Base-by-base conservation (phyloP, 2,329 filamentous ascomycete species). In the Aspergillus pseudoviridinutans region DNA sequence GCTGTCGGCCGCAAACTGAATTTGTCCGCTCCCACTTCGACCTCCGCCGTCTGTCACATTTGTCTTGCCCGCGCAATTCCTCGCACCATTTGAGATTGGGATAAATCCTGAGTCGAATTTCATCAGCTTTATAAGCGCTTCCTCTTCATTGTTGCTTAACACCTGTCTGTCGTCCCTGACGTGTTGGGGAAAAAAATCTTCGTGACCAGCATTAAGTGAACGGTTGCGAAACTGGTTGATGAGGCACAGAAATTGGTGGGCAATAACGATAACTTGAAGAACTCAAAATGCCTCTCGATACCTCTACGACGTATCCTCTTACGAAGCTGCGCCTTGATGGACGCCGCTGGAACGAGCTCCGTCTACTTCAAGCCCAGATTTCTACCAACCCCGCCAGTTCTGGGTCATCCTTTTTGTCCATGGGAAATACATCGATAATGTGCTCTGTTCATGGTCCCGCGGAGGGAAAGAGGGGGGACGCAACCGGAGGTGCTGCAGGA, bases 381-480 rank as follows among this genome's bases (percentile, higher is more conserved):
- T 90, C 89, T 61, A 97, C 92, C 1, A 94, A 97, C 76, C 88
- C 92, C 59, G 89, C 92, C 51, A 92, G 92, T 55, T 94, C 97
- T 67, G 94, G 94, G 38, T 96, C 90, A 49, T 91, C 89, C 60
- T 96, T 96, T 76, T 86, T 97, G 58, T 91, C 96, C 73, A 96
- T 96, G 88, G 94, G 94, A 67, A 96, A 97, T 77, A 99, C 94
- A 24, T 94, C 96, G 72, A 88, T 99, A 66, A 90, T 97, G 77
- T 97, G 93, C 76, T 91, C 92, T 25, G 87, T 99, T 50, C 86
- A 87, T 1, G 94, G 94, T 0, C 94, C 94, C 0, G 86, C 84
- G 41, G 94, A 99, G 76, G 82, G 83, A 51, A 76, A 82, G 64
- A 74, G 79, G 58, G 71, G 76, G 29, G 75, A 82, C 57, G 76